Evolutionary conservation across 1,139 yeast genomes (phyloP).

Genomic region (Geotrichum cucujoidarum): DNA sequence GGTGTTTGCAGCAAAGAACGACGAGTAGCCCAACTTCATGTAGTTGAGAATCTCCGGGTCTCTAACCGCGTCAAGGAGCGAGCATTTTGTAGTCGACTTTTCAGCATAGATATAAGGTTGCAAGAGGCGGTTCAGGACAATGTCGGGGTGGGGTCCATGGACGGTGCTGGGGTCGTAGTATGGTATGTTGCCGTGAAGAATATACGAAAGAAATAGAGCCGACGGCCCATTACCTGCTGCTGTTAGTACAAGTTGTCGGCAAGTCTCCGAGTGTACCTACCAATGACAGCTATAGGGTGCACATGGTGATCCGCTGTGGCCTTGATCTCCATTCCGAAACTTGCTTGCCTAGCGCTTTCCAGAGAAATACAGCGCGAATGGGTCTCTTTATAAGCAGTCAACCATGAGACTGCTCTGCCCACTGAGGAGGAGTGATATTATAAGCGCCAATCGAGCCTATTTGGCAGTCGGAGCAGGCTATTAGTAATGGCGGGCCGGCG

Average conservation of each 20-base stretch:
- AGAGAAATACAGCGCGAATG: too few species aligned
- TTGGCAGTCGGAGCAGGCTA: too few species aligned
- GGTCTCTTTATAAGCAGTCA: too few species aligned
- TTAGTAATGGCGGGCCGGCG: too few species aligned
- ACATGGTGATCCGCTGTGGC: not conserved
- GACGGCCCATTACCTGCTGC: slow-evolving; percentile 36
- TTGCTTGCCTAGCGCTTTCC: too few species aligned
- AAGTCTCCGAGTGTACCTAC: not conserved
- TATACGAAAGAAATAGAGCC: slow-evolving; percentile 33
- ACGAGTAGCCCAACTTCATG: slow-evolving; percentile 23
- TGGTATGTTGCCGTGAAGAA: slow-evolving; percentile 35
- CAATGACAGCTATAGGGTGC: slow-evolving; percentile 3
- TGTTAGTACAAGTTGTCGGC: slow-evolving; percentile 18
- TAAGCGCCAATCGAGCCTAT: too few species aligned
- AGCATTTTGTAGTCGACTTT: not conserved
- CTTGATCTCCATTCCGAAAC: too few species aligned
- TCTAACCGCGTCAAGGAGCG: slow-evolving; percentile 27
- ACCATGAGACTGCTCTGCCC: too few species aligned
- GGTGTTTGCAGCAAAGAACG: slow-evolving; percentile 28
- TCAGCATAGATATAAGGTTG: slow-evolving; percentile 17
- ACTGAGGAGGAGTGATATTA: too few species aligned
- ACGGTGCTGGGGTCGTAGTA: slow-evolving; percentile 28
- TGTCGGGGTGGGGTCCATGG: slow-evolving; percentile 35
- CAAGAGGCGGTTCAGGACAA: slow-evolving; percentile 28
- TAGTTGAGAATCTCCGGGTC: slow-evolving; percentile 25